phyloP scores from a whole-genome alignment of 345 rosid species.

The Gossypioides kirkii region DNA sequence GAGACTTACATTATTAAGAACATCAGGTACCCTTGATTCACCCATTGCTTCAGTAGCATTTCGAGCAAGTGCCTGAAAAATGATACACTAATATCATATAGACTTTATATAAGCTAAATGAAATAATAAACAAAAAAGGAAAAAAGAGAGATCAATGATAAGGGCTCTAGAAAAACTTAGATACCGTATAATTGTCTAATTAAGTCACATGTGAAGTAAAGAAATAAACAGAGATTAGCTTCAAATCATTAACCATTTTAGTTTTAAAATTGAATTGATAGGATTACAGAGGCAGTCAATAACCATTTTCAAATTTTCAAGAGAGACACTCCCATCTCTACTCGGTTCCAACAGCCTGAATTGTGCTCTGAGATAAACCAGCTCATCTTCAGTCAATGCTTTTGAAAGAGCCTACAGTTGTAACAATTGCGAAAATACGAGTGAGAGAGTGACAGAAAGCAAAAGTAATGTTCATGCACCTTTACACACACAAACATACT shows the following conservation, averaged over 20 bases:
- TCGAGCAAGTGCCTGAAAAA: constrained; percentile 47
- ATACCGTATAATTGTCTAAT: neutral
- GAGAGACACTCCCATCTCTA: constrained; percentile 62
- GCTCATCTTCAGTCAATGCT: constrained; percentile 70
- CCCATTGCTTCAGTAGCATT: constrained; percentile 68
- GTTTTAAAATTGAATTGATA: neutral
- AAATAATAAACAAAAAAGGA: neutral
- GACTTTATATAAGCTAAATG: neutral
- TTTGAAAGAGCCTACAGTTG: constrained; percentile 61
- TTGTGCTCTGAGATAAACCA: constrained; percentile 70
- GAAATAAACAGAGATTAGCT: neutral
- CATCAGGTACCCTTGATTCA: constrained; percentile 64
- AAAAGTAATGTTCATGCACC: neutral
- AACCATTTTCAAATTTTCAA: constrained; percentile 72
- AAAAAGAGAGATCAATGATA: neutral
- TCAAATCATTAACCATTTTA: constrained; percentile 8
- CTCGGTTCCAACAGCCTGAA: constrained; percentile 62
- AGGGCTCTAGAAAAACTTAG: neutral
- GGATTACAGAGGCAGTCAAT: constrained; percentile 14
- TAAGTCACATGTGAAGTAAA: neutral
- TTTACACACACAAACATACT: neutral
- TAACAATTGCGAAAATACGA: constrained; percentile 1
- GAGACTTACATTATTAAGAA: constrained; percentile 41
- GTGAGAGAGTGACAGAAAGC: neutral
- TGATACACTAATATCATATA: neutral